A percentile compares a stretch with the other conserved stretches of the same genome.
Evolutionary conservation across 1,284 basidiomycete genomes (phyloP).

Genomic region (Schizophyllum amplum): DNA sequence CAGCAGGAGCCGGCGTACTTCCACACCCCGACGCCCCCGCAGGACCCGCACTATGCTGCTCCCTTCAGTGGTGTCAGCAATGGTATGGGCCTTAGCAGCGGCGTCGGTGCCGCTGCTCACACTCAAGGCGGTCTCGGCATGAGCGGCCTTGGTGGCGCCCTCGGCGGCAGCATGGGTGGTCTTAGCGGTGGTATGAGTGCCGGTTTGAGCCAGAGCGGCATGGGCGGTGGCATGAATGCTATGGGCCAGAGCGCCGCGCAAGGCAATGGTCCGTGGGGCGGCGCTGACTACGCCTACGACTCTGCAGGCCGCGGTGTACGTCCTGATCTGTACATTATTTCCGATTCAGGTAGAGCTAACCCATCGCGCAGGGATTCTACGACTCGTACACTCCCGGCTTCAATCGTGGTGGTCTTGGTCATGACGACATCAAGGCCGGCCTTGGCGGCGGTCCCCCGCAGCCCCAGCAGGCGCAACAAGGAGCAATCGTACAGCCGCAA

Average conservation of each 20-base stretch:
- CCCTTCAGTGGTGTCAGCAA: constrained; percentile 30
- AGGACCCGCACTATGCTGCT: constrained; percentile 56
- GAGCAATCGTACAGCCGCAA: constrained; percentile 32
- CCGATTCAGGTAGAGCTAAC: constrained; percentile 11
- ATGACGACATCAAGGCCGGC: constrained; percentile 61
- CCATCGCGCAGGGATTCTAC: constrained; percentile 52
- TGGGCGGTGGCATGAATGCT: too few species aligned
- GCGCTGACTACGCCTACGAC: constrained; percentile 63
- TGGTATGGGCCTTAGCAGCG: too few species aligned
- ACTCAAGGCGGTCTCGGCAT: too few species aligned
- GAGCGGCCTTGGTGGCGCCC: background rate
- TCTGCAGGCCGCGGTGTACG: constrained; percentile 44
- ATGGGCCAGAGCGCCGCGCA: constrained; percentile 3
- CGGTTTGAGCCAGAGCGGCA: too few species aligned
- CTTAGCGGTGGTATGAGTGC: too few species aligned
- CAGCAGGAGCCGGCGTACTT: constrained; percentile 53
- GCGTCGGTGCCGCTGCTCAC: too few species aligned
- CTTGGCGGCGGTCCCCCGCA: constrained; percentile 51
- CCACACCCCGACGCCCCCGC: constrained; percentile 65
- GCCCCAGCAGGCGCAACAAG: constrained; percentile 31
- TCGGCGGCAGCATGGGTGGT: too few species aligned
- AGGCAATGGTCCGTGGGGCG: constrained; percentile 20
- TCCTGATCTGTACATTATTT: constrained; percentile 11
- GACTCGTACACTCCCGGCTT: constrained; percentile 65
- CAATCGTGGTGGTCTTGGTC: constrained; percentile 50